These are phyloP conservation scores for Yarrowia bubula DNA, from an alignment of 805 yeast species.

Conservation along the genomic window DNA sequence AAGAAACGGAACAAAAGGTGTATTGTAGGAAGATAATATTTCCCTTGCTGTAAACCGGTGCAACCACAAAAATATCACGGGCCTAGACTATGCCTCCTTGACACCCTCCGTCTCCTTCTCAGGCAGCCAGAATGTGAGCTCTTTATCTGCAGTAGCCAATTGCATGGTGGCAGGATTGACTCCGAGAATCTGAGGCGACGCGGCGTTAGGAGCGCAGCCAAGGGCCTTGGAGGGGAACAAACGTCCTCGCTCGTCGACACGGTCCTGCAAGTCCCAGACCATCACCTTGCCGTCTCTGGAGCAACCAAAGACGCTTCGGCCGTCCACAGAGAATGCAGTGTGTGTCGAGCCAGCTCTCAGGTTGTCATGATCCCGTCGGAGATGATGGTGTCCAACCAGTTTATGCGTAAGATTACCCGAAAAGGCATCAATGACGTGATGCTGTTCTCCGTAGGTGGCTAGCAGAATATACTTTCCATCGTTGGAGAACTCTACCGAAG, in stretches of 20 bases:
- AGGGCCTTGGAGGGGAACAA: conserved; percentile 34
- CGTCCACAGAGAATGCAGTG: conserved; percentile 65
- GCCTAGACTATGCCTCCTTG: conserved; percentile 9
- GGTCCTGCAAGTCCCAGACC: conserved; percentile 49
- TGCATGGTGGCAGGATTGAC: conserved; percentile 63
- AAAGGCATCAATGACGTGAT: conserved; percentile 68
- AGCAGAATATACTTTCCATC: conserved; percentile 65
- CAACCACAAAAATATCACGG: background rate
- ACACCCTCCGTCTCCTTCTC: conserved; percentile 26
- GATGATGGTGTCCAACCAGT: conserved; percentile 50
- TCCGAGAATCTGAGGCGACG: conserved; percentile 49
- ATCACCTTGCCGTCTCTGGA: conserved; percentile 53
- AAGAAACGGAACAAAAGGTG: no score
- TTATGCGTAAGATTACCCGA: conserved; percentile 52
- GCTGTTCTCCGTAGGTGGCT: conserved; percentile 54
- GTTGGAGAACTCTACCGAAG: conserved; percentile 73
- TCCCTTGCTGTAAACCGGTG: no score
- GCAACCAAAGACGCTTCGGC: conserved; percentile 59
- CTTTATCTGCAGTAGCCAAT: conserved; percentile 64
- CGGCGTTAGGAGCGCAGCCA: conserved; percentile 29
- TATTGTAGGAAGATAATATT: no score
- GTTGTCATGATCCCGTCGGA: conserved; percentile 42
- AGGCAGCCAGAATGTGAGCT: conserved; percentile 47
- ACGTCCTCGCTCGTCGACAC: conserved; percentile 28
- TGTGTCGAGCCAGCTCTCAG: conserved; percentile 48